Evolutionary conservation across 1,139 yeast genomes (phyloP).

Genomic region (Meyerozyma athensensis): DNA sequence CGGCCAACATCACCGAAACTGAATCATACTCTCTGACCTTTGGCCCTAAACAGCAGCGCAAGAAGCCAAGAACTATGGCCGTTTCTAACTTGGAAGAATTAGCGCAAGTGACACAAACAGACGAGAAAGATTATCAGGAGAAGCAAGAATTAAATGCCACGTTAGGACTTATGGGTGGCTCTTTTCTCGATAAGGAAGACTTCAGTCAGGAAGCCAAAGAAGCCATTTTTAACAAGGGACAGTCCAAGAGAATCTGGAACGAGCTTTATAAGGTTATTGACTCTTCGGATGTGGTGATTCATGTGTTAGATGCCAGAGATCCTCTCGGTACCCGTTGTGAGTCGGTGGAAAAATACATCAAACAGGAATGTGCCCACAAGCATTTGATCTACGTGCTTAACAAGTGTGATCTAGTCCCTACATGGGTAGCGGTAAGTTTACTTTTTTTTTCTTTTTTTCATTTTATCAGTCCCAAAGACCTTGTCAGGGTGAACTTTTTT

Average conservation of each 20-base stretch:
- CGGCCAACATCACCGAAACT: slow-evolving; percentile 78
- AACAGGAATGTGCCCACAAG: slow-evolving; percentile 93
- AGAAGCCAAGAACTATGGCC: slow-evolving; percentile 74
- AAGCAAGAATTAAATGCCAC: slow-evolving; percentile 70
- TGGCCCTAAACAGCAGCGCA: slow-evolving; percentile 94
- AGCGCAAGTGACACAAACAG: slow-evolving; percentile 57
- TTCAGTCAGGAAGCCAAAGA: slow-evolving; percentile 90
- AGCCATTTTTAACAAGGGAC: slow-evolving; percentile 94
- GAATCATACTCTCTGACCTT: slow-evolving; percentile 79
- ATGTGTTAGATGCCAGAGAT: slow-evolving; percentile 95
- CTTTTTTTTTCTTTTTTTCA: slow-evolving; percentile 7
- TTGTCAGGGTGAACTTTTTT: slow-evolving; percentile 65
- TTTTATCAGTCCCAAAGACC: slow-evolving; percentile 41
- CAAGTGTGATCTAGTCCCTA: slow-evolving; percentile 97
- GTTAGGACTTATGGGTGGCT: slow-evolving; percentile 74
- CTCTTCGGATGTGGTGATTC: slow-evolving; percentile 94
- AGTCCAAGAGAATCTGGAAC: slow-evolving; percentile 97
- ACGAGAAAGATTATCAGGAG: slow-evolving; percentile 61
- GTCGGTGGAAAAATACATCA: slow-evolving; percentile 87
- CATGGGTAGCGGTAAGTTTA: slow-evolving; percentile 97
- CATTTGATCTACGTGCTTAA: slow-evolving; percentile 91
- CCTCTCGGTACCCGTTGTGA: slow-evolving; percentile 95
- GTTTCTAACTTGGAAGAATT: slow-evolving; percentile 78
- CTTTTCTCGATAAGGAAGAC: slow-evolving; percentile 65
- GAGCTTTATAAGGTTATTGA: slow-evolving; percentile 95